Percentiles rank a stretch among this genome's conserved stretches.
These are phyloP conservation scores for Fusarium albidum DNA, from an alignment of 2,329 filamentous ascomycete genomes.

Conservation along the genomic window DNA sequence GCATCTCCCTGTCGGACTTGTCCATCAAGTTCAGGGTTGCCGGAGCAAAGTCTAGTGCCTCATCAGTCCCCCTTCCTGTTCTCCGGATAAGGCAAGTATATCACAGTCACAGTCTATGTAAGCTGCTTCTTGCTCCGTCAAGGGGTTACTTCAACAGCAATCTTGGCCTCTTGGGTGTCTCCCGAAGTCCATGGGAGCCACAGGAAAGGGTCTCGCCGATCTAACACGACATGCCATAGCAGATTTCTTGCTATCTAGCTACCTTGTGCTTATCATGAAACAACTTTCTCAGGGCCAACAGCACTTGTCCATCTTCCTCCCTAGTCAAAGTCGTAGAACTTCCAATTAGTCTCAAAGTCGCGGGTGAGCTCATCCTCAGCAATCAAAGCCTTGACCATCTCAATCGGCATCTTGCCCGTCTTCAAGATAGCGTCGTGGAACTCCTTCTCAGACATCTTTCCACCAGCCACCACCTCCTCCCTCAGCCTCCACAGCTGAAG, in stretches of 20 bases:
- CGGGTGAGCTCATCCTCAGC: conserved; percentile 11
- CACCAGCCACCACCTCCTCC: conserved; percentile 19
- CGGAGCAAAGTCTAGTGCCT: background rate
- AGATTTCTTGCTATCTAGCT: too few species aligned
- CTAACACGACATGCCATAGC: too few species aligned
- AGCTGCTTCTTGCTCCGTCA: too few species aligned
- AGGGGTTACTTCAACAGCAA: too few species aligned
- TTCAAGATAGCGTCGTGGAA: conserved; percentile 28
- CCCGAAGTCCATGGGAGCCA: too few species aligned
- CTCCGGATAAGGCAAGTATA: conserved; percentile 57
- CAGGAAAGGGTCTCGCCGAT: too few species aligned
- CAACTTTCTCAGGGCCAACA: too few species aligned
- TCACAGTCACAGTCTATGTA: too few species aligned
- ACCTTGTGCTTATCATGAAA: too few species aligned
- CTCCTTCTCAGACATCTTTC: conserved; percentile 20
- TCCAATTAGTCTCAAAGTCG: conserved; percentile 25
- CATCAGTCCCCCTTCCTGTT: conserved; percentile 59
- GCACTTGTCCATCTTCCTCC: too few species aligned
- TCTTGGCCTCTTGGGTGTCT: too few species aligned
- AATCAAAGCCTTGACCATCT: conserved; percentile 29
- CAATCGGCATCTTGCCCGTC: conserved; percentile 23
- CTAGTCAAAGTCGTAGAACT: conserved; percentile 31
- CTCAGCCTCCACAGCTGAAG: conserved; percentile 27
- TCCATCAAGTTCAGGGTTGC: conserved; percentile 46
- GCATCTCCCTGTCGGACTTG: conserved; percentile 63